Percentiles rank a stretch among this genome's conserved stretches.
Evolutionary conservation across 1,284 basidiomycete genomes (phyloP).

Genomic region (Sporisorium exsertum): DNA sequence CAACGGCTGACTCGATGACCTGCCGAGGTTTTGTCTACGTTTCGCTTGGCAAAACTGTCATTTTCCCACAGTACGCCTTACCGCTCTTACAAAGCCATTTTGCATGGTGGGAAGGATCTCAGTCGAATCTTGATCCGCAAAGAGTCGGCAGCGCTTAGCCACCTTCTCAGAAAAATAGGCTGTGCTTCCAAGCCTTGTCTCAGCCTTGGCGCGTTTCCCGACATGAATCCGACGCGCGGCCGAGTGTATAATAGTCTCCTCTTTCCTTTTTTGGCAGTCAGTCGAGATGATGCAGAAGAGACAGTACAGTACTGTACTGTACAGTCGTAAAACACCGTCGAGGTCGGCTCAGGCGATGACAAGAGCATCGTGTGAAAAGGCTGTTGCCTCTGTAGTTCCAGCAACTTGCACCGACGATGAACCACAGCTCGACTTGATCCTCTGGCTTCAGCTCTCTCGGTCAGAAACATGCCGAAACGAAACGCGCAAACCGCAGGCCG

Average conservation of each 20-base stretch:
- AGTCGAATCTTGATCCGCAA: neutral
- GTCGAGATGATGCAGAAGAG: neutral
- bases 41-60: neutral
- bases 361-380: no score
- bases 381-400: neutral
- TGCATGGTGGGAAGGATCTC: neutral
- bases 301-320: no score
- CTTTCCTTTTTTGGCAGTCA: neutral
- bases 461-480: neutral
- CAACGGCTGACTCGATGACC: neutral
- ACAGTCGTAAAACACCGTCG: no score
- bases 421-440: neutral
- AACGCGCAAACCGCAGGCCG: neutral
- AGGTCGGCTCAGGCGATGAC: no score
- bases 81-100: neutral
- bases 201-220: slow-evolving; percentile 6
- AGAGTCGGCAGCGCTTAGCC: neutral
- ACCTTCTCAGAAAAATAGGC: neutral
- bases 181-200: neutral
- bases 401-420: neutral
- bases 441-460: neutral
- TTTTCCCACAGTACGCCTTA: neutral
- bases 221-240: slow-evolving; percentile 8
- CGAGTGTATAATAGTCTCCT: neutral
- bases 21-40: neutral